Evolutionary conservation across 2,329 filamentous ascomycete genomes (phyloP), one percentile per base, ranked within the genome.

Genomic region (Fusarium sp.): DNA sequence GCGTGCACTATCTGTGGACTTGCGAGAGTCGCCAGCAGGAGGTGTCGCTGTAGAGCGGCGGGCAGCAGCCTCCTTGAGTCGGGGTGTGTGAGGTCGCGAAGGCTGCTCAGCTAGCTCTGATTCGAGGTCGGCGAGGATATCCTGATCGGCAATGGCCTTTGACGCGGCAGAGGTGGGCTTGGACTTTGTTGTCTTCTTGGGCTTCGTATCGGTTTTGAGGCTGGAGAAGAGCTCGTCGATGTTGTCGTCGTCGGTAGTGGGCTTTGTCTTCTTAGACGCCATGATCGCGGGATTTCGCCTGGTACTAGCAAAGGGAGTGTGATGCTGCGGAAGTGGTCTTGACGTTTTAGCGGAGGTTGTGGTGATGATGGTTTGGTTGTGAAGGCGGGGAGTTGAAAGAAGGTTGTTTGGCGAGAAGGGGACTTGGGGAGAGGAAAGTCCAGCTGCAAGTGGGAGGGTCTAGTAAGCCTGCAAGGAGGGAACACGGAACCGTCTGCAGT

Each of bases 51-150:
- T 76, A 41, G 80, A 78, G 29, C 75, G 72, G 63, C 76, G 77
- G 33, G 77, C 72, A 15, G 77, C 75, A 52, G 79, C 75, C 58
- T 83, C 86, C 66, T 85, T 84, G 72, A 87, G 75, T 67, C 91
- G 90, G 35, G 94, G 95, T 2, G 94, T 98, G 70, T 91, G 89
- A 14, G 94, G 91, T 43, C 93, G 88, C 63, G 88, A 84, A 29
- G 91, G 84, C 71, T 88, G 82, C 74, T 91, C 87, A 69, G 87
- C 91, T 38, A 96, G 85, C 72, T 85, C 77, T 68, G 75, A 77
- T 74, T 96, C 92, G 59, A 98, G 85, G 69, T 97, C 93, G 61
- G 93, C 93, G 35, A 98, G 84, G 54, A 94, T 87, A 73, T 97
- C 93, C 68, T 91, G 84, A 69, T 88, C 83, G 67, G 75, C 71